These are phyloP conservation scores for Endoconidiophora laricicola DNA, from an alignment of 2,329 filamentous ascomycete species.

Conservation along the genomic window DNA sequence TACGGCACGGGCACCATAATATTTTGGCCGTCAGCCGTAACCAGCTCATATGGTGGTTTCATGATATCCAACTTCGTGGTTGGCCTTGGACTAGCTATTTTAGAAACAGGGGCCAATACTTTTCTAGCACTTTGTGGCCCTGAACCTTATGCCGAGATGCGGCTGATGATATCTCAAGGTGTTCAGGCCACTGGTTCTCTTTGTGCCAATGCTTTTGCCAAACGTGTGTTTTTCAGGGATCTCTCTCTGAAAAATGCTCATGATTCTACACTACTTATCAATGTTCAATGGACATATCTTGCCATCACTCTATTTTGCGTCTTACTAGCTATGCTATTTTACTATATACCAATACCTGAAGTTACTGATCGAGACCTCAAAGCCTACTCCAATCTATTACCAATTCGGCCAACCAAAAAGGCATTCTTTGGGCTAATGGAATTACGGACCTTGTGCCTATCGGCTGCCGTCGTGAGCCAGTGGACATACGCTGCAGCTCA, in stretches of 20 bases:
- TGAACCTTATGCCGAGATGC: constrained; percentile 53
- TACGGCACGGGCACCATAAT: constrained; percentile 67
- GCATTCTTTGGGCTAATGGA: constrained; percentile 31
- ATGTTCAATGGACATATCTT: constrained; percentile 77
- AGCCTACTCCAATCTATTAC: constrained; percentile 28
- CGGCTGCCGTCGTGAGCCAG: constrained; percentile 57
- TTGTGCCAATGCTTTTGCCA: constrained; percentile 53
- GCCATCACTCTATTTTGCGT: constrained; percentile 61
- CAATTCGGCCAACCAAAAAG: constrained; percentile 33
- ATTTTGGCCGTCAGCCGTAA: constrained; percentile 68
- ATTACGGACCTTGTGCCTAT: constrained; percentile 40
- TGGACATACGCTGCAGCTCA: constrained; percentile 69
- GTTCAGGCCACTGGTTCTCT: constrained; percentile 63
- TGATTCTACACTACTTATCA: constrained; percentile 38
- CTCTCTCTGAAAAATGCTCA: constrained; percentile 34
- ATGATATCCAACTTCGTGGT: constrained; percentile 59
- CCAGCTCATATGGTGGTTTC: constrained; percentile 62
- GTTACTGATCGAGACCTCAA: constrained; percentile 39
- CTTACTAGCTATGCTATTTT: constrained; percentile 50
- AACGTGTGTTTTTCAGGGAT: constrained; percentile 50
- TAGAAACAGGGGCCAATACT: constrained; percentile 70
- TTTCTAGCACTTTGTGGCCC: constrained; percentile 59
- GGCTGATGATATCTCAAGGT: constrained; percentile 59
- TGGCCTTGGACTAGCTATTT: constrained; percentile 56
- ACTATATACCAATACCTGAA: constrained; percentile 50